A percentile compares a stretch with the other conserved stretches of the same genome.
Evolutionary conservation across 345 rosid species (phyloP).

Genomic region (Garcia nutans): DNA sequence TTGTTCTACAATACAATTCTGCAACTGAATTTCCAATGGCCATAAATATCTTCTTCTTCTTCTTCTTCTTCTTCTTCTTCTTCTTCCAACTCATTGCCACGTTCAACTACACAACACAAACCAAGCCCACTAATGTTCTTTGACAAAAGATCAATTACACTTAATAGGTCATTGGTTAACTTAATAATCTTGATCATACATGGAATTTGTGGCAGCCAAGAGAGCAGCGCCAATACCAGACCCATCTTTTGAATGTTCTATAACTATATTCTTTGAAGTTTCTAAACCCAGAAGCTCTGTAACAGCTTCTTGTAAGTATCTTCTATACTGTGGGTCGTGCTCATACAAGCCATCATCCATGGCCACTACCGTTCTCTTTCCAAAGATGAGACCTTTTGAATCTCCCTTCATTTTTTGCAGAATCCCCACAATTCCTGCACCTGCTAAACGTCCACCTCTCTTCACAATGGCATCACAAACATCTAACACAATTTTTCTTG

Average conservation of each 20-base stretch:
- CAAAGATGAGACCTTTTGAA: conserved; percentile 48
- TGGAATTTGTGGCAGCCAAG: conserved; percentile 78
- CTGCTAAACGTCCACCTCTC: conserved; percentile 78
- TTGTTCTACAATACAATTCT: background rate
- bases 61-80: conserved; percentile 15
- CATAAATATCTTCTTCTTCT: conserved; percentile 1
- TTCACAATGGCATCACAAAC: conserved; percentile 64
- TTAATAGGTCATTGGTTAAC: background rate
- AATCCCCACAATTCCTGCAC: conserved; percentile 86
- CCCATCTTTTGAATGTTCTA: conserved; percentile 77
- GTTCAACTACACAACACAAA: conserved; percentile 11
- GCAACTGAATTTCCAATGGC: background rate
- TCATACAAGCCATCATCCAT: conserved; percentile 82
- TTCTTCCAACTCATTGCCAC: background rate
- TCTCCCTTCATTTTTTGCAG: conserved; percentile 75
- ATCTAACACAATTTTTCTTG: conserved; percentile 49
- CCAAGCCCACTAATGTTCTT: background rate
- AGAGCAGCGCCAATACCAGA: conserved; percentile 93
- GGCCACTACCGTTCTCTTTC: conserved; percentile 75
- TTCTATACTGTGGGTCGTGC: conserved; percentile 63
- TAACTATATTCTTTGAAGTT: conserved; percentile 46
- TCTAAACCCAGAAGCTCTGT: conserved; percentile 59
- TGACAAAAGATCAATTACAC: conserved; percentile 2
- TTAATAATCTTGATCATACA: conserved; percentile 43
- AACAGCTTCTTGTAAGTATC: conserved; percentile 62